Conservation (phyloP, 1,284 basidiomycete genomes). For the Moniliella sp. region DNA sequence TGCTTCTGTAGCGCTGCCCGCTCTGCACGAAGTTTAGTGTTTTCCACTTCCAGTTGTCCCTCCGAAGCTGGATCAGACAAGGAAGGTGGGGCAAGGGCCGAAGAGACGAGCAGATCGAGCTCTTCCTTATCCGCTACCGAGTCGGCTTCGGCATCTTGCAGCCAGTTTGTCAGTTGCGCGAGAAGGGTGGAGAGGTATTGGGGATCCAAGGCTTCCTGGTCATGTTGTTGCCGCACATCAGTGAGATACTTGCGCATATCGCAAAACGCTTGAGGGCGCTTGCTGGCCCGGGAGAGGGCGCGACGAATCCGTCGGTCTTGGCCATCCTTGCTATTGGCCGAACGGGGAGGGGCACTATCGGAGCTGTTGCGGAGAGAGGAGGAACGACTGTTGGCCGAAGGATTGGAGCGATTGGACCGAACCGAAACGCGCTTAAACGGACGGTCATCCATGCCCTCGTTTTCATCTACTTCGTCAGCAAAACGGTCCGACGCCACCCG, state of each 20-base stretch:
- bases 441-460: too few species aligned
- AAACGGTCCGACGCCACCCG: too few species aligned
- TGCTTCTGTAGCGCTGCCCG: too few species aligned
- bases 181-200: background rate
- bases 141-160: background rate
- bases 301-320: background rate
- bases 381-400: too few species aligned
- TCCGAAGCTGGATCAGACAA: background rate
- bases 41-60: background rate
- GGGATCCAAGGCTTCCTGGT: background rate
- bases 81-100: background rate
- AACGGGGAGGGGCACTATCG: slow-evolving; percentile 8
- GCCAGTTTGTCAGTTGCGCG: background rate
- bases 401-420: too few species aligned
- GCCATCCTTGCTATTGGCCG: background rate
- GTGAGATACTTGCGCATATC: background rate
- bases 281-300: background rate
- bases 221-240: background rate
- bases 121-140: background rate
- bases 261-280: background rate
- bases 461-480: too few species aligned
- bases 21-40: too few species aligned
- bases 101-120: background rate
- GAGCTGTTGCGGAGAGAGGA: background rate
- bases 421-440: too few species aligned